Evolutionary conservation across 2,329 filamentous ascomycete species (phyloP).

Genomic region (Curvularia hawaiiensis): DNA sequence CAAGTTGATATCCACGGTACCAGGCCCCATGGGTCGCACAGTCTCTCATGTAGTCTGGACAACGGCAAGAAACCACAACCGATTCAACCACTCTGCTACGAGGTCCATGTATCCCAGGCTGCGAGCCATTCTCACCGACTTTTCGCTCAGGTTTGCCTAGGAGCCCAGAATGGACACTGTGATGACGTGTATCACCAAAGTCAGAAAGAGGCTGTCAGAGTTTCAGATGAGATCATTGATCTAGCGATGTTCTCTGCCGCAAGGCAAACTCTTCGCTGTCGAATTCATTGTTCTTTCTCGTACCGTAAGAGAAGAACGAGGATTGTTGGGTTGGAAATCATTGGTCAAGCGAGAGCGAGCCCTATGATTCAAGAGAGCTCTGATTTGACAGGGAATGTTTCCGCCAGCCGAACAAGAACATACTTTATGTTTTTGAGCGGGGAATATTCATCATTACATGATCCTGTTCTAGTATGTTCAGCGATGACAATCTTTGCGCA

Average conservation of each 20-base stretch:
- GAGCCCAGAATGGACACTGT: neutral
- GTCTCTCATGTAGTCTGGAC: constrained; percentile 21
- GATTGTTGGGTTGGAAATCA: constrained; percentile 21
- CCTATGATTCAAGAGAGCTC: constrained; percentile 47
- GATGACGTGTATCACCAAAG: constrained; percentile 53
- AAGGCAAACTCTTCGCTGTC: no score
- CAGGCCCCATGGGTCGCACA: neutral
- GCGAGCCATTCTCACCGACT: constrained; percentile 20
- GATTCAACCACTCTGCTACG: constrained; percentile 44
- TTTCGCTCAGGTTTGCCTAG: rapidly evolving
- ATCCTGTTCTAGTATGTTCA: no score
- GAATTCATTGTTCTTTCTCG: constrained; percentile 57
- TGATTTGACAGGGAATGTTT: constrained; percentile 39
- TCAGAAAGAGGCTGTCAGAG: constrained; percentile 54
- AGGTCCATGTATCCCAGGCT: constrained; percentile 49
- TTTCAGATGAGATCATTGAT: constrained; percentile 66
- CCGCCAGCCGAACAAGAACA: constrained; percentile 3
- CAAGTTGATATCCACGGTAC: neutral
- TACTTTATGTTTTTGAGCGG: no score
- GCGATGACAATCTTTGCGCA: no score
- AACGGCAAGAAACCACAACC: constrained; percentile 50
- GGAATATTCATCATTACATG: no score
- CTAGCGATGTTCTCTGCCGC: constrained; percentile 33
- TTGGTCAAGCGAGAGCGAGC: constrained; percentile 46
- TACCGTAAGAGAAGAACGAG: no score